phyloP scores from a whole-genome alignment of 1,284 basidiomycete genomes.

The Puccinia brachypodii region DNA sequence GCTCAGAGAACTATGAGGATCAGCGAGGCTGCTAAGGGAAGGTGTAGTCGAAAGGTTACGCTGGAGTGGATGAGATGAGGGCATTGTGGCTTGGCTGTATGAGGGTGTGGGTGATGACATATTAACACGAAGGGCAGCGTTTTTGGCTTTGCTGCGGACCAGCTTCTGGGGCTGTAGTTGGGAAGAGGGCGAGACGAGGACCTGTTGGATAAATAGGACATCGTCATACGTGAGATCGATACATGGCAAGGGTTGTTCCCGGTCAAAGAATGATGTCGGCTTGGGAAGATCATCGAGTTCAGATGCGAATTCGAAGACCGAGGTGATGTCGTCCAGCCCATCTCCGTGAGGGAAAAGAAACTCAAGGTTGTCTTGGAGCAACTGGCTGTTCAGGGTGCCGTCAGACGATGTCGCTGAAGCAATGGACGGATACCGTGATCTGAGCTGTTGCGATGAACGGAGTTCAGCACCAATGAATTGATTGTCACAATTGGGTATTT shows the following conservation, averaged over 20 bases:
- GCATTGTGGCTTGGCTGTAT: neutral
- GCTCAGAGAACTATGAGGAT: neutral
- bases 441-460: neutral
- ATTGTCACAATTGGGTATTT: neutral
- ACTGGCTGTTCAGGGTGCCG: neutral
- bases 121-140: neutral
- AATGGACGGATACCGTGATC: neutral
- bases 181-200: neutral
- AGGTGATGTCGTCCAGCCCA: neutral
- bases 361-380: neutral
- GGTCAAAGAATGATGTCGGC: neutral
- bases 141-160: neutral
- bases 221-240: conserved; percentile 12
- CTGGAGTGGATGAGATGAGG: neutral
- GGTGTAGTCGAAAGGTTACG: neutral
- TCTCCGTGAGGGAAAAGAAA: neutral
- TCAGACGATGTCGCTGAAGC: neutral
- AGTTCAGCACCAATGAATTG: neutral
- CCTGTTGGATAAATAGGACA: conserved; percentile 7
- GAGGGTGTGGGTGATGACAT: neutral
- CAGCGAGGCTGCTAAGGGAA: conserved; percentile 2
- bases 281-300: neutral
- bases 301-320: neutral
- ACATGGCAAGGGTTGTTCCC: neutral
- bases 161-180: neutral